These are phyloP conservation scores for Gossypium davidsonii DNA, from an alignment of 441 rosid genomes.

Conservation along the genomic window DNA sequence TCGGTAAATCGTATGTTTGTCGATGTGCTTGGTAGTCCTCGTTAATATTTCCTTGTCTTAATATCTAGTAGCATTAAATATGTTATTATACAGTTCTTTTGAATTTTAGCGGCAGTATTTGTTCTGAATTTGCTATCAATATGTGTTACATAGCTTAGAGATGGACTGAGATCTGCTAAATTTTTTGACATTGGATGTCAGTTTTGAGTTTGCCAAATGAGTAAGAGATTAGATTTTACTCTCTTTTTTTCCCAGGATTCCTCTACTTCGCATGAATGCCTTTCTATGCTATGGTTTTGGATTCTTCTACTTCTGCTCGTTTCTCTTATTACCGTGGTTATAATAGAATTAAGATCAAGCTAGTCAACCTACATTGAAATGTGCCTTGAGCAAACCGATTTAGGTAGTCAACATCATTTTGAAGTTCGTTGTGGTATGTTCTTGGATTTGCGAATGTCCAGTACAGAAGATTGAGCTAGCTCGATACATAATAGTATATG, in stretches of 20 bases:
- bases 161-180: constrained; percentile 9
- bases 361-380: constrained; percentile 7
- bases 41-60: not conserved
- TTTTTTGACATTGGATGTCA: constrained; percentile 13
- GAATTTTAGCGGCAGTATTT: constrained; percentile 17
- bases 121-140: constrained; percentile 24
- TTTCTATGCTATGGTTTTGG: not conserved
- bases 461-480: not conserved
- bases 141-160: constrained; percentile 15
- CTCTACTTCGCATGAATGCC: not conserved
- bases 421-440: constrained; percentile 4
- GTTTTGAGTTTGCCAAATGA: constrained; percentile 1
- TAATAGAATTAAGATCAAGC: not conserved
- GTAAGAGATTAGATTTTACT: not conserved
- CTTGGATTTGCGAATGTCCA: not conserved
- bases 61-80: constrained; percentile 21
- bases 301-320: not conserved
- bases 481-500: not conserved
- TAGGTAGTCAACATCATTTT: constrained; percentile 5
- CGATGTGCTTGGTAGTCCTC: not conserved
- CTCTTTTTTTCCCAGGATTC: not conserved
- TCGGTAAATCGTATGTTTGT: not conserved
- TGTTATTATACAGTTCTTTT: constrained; percentile 22
- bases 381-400: constrained; percentile 11
- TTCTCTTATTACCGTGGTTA: not conserved